A percentile compares a stretch with the other conserved stretches of the same genome.
phyloP scores from a whole-genome alignment of 768 basidiomycete species.

The Calocera viscosa region DNA sequence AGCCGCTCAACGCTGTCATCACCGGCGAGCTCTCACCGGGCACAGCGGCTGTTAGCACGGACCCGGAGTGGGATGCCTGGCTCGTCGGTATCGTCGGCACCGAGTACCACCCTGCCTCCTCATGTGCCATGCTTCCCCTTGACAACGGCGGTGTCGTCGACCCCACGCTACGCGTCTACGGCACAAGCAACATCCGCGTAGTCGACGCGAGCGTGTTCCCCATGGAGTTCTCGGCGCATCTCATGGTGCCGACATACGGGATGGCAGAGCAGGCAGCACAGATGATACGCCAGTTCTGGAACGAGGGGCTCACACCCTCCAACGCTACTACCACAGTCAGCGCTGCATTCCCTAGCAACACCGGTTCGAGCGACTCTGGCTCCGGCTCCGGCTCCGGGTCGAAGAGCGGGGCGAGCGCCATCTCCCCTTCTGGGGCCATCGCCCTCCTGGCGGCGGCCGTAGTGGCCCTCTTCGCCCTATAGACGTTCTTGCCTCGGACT shows the following conservation, averaged over 20 bases:
- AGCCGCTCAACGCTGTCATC: conserved; percentile 38
- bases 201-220: conserved; percentile 48
- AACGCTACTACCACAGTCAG: background rate
- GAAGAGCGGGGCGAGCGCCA: background rate
- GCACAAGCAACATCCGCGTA: conserved; percentile 46
- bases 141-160: conserved; percentile 47
- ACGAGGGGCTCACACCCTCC: conserved; percentile 15
- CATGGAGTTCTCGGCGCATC: conserved; percentile 39
- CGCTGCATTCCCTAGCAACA: background rate
- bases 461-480: background rate
- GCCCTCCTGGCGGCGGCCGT: background rate
- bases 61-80: conserved; percentile 47
- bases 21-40: conserved; percentile 43
- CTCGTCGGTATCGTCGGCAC: conserved; percentile 34
- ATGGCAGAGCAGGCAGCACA: conserved; percentile 39
- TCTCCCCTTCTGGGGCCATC: background rate
- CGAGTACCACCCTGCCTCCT: conserved; percentile 46
- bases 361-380: background rate
- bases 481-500: no score
- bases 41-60: conserved; percentile 33
- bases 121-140: conserved; percentile 47
- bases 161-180: conserved; percentile 44
- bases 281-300: conserved; percentile 33
- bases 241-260: conserved; percentile 30
- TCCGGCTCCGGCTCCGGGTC: background rate